These are phyloP conservation scores for Aspergillus taichungensis DNA, from an alignment of 495 filamentous ascomycete species.

Conservation along the genomic window DNA sequence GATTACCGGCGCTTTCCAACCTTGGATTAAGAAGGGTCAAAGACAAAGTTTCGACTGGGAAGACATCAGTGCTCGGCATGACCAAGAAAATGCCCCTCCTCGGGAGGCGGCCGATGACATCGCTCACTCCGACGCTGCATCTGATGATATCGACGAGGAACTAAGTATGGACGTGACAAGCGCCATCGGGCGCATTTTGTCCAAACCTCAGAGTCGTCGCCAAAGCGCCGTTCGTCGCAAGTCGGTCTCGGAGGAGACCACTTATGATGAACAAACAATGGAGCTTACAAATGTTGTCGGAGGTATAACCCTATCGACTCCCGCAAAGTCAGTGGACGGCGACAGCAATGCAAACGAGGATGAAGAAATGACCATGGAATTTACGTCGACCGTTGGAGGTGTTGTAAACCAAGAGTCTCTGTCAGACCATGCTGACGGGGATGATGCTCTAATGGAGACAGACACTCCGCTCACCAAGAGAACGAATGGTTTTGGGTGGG, in stretches of 20 bases:
- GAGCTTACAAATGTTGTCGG: conserved; percentile 71
- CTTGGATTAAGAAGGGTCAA: conserved; percentile 51
- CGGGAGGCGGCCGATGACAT: conserved; percentile 9
- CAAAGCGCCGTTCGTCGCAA: conserved; percentile 29
- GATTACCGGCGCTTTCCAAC: conserved; percentile 65
- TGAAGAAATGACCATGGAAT: conserved; percentile 74
- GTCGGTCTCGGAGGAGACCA: conserved; percentile 31
- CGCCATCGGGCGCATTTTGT: conserved; percentile 72
- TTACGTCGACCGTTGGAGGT: conserved; percentile 65
- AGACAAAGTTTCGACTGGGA: conserved; percentile 38
- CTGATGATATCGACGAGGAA: conserved; percentile 46
- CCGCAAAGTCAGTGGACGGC: conserved; percentile 28
- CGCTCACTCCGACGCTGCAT: conserved; percentile 14
- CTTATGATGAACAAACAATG: conserved; percentile 59
- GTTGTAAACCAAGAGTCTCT: conserved; percentile 39
- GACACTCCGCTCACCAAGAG: conserved; percentile 18
- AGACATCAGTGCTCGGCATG: conserved; percentile 41
- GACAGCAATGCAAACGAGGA: conserved; percentile 44
- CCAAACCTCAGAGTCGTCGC: conserved; percentile 28
- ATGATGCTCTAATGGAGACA: conserved; percentile 15
- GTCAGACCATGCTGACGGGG: conserved; percentile 3
- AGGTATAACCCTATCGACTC: conserved; percentile 40
- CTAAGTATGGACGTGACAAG: conserved; percentile 82
- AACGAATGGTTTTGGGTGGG: conserved; percentile 17
- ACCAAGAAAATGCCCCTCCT: conserved; percentile 55